Evolutionary conservation across 2,329 filamentous ascomycete genomes (phyloP), one percentile per base, ranked within the genome.

Genomic region (Ophiostoma quercus): DNA sequence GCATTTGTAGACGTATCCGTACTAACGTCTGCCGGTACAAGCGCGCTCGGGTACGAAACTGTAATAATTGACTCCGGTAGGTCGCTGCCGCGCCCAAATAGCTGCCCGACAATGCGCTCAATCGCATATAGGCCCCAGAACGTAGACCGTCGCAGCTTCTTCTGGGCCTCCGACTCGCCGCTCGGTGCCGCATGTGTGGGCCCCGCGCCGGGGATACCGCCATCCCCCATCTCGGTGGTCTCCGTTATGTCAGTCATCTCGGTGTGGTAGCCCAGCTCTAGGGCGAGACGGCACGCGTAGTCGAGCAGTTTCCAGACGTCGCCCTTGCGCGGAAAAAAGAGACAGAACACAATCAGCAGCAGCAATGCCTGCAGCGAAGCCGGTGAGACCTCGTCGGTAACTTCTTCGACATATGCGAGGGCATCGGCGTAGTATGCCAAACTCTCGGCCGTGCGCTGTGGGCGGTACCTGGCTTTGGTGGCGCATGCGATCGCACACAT

Each of bases 41-140:
- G 19, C 1, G 68, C 25, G 34, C 54, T 72, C 66, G 77, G 77
- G 72, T 79, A 79, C 41, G 78, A 75, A 2, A 77, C 76, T 0
- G 77, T 79, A 69, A 79, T 79, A 63, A 78, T 78, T 0, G 77
- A 74, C 73, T 79, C 78, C 5, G 77, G 76, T n/a, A 79, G 72
- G 70, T 79, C 78, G 14, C 76, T 77, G 25, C 77, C 76, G 54
- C 78, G 76, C 29, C 78, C 78, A 70, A 79, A 77, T n/a, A 79
- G 74, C 71, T 79, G 78, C 2, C 77, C 77, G 39, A 78, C 75
- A 25, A 77, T 78, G 37, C 77, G 74, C 71, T 79, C 78, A 54
- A 79, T 75, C 62, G 77, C 76, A 68, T 79, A 79, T 1, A 79
- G 73, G 11, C 77, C 77, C 78, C 77, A 79, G 63, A 79, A 79